These are phyloP conservation scores for Aspergillus nomiae DNA, from an alignment of 2,329 filamentous ascomycete species.

Conservation along the genomic window DNA sequence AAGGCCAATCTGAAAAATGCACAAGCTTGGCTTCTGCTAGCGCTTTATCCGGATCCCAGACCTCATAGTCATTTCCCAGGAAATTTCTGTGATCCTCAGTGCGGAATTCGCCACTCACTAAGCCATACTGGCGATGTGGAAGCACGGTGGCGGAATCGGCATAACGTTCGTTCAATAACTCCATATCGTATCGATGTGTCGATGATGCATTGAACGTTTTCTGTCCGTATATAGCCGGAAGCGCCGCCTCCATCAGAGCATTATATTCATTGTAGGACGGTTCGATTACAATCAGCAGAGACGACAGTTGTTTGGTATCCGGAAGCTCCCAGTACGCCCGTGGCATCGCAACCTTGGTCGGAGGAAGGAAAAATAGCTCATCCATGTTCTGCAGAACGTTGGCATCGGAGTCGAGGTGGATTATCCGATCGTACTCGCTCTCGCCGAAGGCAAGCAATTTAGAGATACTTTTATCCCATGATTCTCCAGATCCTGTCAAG, in stretches of 20 bases:
- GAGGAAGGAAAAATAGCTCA: slow-evolving; percentile 69
- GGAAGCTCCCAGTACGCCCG: slow-evolving; percentile 70
- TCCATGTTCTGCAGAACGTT: slow-evolving; percentile 66
- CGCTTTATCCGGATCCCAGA: slow-evolving; percentile 61
- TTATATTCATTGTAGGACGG: slow-evolving; percentile 56
- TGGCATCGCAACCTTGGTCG: slow-evolving; percentile 65
- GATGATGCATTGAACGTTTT: slow-evolving; percentile 23
- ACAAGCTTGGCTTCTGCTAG: slow-evolving; percentile 65
- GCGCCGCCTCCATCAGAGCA: slow-evolving; percentile 29
- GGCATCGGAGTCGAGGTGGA: slow-evolving; percentile 65
- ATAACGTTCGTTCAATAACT: slow-evolving; percentile 66
- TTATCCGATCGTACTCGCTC: slow-evolving; percentile 61
- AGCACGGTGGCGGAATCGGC: slow-evolving; percentile 60
- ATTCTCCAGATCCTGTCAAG: slow-evolving; percentile 39
- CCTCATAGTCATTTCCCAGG: slow-evolving; percentile 52
- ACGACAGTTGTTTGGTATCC: slow-evolving; percentile 57
- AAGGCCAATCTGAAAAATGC: slow-evolving; percentile 72
- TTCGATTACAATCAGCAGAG: slow-evolving; percentile 63
- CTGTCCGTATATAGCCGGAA: slow-evolving; percentile 31
- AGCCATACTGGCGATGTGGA: slow-evolving; percentile 64
- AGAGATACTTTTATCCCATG: slow-evolving; percentile 66
- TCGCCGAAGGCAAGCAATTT: slow-evolving; percentile 72
- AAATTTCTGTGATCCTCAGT: slow-evolving; percentile 54
- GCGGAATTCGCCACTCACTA: slow-evolving; percentile 66
- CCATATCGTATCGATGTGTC: slow-evolving; percentile 61